Conservation (phyloP, 768 basidiomycete genomes). For the Rhizopogon vesiculosus region DNA sequence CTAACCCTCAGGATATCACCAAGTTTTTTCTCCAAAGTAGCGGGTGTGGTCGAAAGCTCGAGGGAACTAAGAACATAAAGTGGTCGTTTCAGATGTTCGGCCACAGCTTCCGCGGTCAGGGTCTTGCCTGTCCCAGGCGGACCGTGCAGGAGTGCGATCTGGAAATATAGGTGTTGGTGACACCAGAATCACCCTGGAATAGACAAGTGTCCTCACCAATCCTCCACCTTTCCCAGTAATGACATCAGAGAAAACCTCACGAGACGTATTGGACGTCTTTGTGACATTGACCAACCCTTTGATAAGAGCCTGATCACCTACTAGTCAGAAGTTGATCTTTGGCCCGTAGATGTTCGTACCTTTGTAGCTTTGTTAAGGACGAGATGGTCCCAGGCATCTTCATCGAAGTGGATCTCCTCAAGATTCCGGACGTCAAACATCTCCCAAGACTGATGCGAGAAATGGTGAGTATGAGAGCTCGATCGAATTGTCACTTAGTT, state of each 20-base stretch:
- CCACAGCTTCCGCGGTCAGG: slow-evolving; percentile 55
- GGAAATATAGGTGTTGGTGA: not conserved
- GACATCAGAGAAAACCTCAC: slow-evolving; percentile 37
- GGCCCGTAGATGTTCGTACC: slow-evolving; percentile 10
- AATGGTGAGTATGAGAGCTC: not conserved
- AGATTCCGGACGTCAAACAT: slow-evolving; percentile 55
- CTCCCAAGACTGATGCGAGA: slow-evolving; percentile 34
- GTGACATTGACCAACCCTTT: slow-evolving; percentile 23
- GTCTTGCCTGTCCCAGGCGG: slow-evolving; percentile 41
- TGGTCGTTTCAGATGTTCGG: slow-evolving; percentile 49
- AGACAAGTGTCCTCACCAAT: slow-evolving; percentile 43
- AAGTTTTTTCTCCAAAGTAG: slow-evolving; percentile 37
- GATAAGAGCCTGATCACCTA: slow-evolving; percentile 33
- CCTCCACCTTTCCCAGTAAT: slow-evolving; percentile 64
- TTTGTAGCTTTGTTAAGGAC: slow-evolving; percentile 53
- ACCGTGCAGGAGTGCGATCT: slow-evolving; percentile 23
- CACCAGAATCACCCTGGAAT: not conserved
- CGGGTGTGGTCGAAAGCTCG: slow-evolving; percentile 47
- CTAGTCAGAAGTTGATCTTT: not conserved
- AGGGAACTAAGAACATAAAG: slow-evolving; percentile 52
- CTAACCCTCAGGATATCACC: slow-evolving; percentile 14
- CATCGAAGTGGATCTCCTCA: slow-evolving; percentile 48
- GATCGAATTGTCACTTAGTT: not conserved
- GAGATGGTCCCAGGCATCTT: slow-evolving; percentile 53
- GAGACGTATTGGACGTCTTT: slow-evolving; percentile 12